These are phyloP conservation scores for Leccinum subgranulosum DNA, from an alignment of 768 basidiomycete genomes.

Conservation along the genomic window DNA sequence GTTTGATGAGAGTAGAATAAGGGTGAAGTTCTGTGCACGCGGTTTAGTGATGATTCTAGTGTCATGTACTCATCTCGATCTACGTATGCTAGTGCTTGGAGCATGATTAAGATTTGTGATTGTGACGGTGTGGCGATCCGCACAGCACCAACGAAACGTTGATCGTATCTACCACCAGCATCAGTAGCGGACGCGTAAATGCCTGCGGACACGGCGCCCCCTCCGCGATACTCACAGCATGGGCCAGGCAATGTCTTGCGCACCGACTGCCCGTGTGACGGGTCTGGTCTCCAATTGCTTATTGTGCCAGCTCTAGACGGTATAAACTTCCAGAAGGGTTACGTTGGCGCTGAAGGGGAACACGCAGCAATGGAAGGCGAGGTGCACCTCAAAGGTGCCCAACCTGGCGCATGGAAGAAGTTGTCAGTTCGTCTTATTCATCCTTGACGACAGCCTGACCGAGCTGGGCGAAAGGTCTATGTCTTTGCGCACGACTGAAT, in stretches of 20 bases:
- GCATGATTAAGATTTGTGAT: neutral
- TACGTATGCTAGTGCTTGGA: neutral
- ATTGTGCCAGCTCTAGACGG: slow-evolving; percentile 69
- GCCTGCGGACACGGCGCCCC: slow-evolving; percentile 45
- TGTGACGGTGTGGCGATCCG: slow-evolving; percentile 11
- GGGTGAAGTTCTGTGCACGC: neutral
- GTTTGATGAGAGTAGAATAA: slow-evolving; percentile 66
- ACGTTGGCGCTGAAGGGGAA: slow-evolving; percentile 80
- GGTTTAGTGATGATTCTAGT: slow-evolving; percentile 5
- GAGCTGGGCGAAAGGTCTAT: slow-evolving; percentile 47
- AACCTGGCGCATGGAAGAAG: slow-evolving; percentile 56
- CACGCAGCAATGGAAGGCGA: slow-evolving; percentile 84
- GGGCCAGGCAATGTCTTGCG: slow-evolving; percentile 27
- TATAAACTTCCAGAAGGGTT: slow-evolving; percentile 82
- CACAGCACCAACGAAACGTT: neutral
- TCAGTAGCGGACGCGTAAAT: slow-evolving; percentile 8
- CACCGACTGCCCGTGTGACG: slow-evolving; percentile 17
- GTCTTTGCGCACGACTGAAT: slow-evolving; percentile 64
- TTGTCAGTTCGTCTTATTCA: slow-evolving; percentile 52
- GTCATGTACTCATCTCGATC: slow-evolving; percentile 2
- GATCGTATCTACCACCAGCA: slow-evolving; percentile 8
- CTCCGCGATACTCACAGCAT: slow-evolving; percentile 60
- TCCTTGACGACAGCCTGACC: slow-evolving; percentile 12
- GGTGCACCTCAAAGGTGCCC: slow-evolving; percentile 75
- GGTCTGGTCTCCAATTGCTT: slow-evolving; percentile 56